A percentile compares a stretch with the other conserved stretches of the same genome.
Conservation (phyloP, 805 yeast species). For the Teunomyces cretensis region DNA sequence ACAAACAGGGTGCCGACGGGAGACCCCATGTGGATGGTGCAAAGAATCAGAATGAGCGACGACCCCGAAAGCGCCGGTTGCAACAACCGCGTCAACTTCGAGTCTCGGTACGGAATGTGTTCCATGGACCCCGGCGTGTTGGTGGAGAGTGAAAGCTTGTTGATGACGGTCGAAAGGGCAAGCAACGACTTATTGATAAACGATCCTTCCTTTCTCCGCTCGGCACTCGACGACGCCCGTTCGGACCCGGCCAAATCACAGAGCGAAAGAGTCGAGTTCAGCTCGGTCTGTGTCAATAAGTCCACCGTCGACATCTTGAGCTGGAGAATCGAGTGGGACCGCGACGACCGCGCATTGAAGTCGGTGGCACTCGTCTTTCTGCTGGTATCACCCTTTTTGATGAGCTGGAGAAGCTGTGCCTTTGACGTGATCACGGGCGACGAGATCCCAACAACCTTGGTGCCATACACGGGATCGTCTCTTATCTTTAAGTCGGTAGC, state of each 20-base stretch:
- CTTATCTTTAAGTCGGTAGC: conserved; percentile 67
- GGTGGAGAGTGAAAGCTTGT: conserved; percentile 56
- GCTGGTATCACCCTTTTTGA: conserved; percentile 67
- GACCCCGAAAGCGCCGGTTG: conserved; percentile 93
- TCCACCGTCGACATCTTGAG: conserved; percentile 54
- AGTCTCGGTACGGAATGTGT: conserved; percentile 91
- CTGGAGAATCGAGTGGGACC: conserved; percentile 89
- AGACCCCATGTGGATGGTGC: conserved; percentile 74
- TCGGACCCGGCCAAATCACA: conserved; percentile 99
- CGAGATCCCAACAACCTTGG: conserved; percentile 70
- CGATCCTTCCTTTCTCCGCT: conserved; percentile 90
- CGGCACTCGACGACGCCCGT: conserved; percentile 63
- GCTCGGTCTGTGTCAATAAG: conserved; percentile 36
- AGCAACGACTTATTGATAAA: conserved; percentile 87
- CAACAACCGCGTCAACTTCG: conserved; percentile 82
- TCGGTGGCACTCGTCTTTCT: conserved; percentile 88
- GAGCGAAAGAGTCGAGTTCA: conserved; percentile 65
- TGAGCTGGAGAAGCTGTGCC: conserved; percentile 58
- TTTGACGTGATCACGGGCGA: conserved; percentile 58
- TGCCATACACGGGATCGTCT: conserved; percentile 73
- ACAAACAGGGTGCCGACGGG: conserved; percentile 36
- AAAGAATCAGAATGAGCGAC: conserved; percentile 78
- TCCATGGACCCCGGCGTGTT: conserved; percentile 28
- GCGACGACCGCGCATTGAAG: conserved; percentile 79
- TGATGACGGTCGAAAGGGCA: conserved; percentile 90